Base-by-base conservation (phyloP, 192 early-diverging fungal genomes). In the Martensiomyces pterosporus region DNA sequence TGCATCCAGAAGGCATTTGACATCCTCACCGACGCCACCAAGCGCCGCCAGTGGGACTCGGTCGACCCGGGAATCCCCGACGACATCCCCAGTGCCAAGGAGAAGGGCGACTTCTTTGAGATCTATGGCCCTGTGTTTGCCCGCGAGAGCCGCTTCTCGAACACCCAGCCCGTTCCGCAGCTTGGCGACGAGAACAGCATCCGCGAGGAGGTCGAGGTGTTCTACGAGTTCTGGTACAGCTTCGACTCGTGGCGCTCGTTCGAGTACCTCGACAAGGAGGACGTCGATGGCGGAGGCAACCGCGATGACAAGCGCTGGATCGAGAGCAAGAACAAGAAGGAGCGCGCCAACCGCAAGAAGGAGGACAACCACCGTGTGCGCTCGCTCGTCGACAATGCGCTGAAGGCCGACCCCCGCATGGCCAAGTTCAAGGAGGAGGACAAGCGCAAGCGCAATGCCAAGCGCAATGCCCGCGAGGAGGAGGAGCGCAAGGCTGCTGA, bases 221-320 rank as follows among this genome's bases (percentile, higher is more conserved):
- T 92, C 64, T 92, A 92, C 62, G 75, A 83, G 48, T 92, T 89
- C 63, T 90, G 83, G 78, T 85, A 84, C 61, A 77, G 70, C 67
- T 90, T 99, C 63, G 89, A 99, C 54, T 96, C 93, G 41, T 98
- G 94, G 94, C 80, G 97, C 56, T 86, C 92, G 24, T 99, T 99
- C 55, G 97, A 99, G 82, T 90, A 86, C 69, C 73, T 90, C 47
- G 97, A 99, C 67, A 97, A 99, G 82, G 94, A 99, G 75, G 93
- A 90, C 62, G 84, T 82, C 42, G 91, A 90, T 32, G 79, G 77
- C 39, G 84, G 83, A 18, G 90, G 92, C 52, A 93, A 84, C 78
- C 89, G 97, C 60, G 97, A 99, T 69, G 88, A 97, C 67, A 97
- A 92, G 83, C 82, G 97, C 38, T 93, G 84, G 67, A 79, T 92